Evolutionary conservation across 768 basidiomycete species (phyloP).

Genomic region (Auriscalpium microsporum): DNA sequence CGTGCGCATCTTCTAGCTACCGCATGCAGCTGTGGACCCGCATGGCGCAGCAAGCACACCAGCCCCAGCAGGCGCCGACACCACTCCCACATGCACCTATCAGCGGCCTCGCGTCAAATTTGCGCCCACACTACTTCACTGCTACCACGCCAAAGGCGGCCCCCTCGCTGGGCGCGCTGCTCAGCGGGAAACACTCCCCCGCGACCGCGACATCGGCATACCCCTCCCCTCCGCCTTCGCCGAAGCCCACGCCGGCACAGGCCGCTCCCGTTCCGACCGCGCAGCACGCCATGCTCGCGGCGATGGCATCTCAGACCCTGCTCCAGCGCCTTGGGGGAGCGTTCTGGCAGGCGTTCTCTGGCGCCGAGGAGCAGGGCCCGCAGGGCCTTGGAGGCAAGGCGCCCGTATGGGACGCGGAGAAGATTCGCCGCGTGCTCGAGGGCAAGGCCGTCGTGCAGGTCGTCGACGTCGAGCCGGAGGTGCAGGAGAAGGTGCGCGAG

Average conservation of each 20-base stretch:
- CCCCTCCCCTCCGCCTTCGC: conserved; percentile 40
- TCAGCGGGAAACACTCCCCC: conserved; percentile 36
- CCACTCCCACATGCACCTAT: conserved; percentile 17
- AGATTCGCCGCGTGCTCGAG: conserved; percentile 73
- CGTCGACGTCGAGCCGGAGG: conserved; percentile 57
- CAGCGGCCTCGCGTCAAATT: conserved; percentile 22
- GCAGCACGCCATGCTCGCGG: conserved; percentile 51
- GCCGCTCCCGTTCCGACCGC: conserved; percentile 25
- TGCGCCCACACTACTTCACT: conserved; percentile 34
- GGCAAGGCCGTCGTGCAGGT: conserved; percentile 74
- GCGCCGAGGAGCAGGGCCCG: conserved; percentile 21
- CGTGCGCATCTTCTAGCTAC: conserved; percentile 31
- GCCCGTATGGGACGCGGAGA: conserved; percentile 53
- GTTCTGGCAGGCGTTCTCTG: conserved; percentile 89
- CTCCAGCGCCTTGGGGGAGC: conserved; percentile 60
- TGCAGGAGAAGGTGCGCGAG: background rate
- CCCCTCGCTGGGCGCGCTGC: conserved; percentile 23
- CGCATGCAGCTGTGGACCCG: conserved; percentile 91
- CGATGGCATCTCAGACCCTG: conserved; percentile 74
- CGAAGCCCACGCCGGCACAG: conserved; percentile 25
- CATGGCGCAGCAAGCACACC: conserved; percentile 62
- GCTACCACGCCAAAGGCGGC: conserved; percentile 4
- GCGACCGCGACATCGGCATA: conserved; percentile 18
- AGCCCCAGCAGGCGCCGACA: conserved; percentile 38
- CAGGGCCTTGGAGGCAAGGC: conserved; percentile 14